A percentile compares a stretch with the other conserved stretches of the same genome.
These are phyloP conservation scores for Trichoderma endophyticum DNA, from an alignment of 2,329 filamentous ascomycete genomes.

Conservation along the genomic window DNA sequence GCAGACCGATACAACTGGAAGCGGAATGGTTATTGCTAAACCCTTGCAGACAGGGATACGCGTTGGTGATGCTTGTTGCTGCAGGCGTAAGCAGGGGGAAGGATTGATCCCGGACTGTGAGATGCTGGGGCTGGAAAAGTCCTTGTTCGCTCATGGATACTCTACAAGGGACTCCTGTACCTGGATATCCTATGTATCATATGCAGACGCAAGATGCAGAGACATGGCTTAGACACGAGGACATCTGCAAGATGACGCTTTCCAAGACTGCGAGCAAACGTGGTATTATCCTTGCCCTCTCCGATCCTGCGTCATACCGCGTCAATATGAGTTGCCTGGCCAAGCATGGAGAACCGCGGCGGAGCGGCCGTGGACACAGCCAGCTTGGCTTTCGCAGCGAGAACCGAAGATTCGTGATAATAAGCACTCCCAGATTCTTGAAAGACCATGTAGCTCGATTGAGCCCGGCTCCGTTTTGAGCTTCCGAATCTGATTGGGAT, in stretches of 20 bases:
- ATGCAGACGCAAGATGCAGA: neutral
- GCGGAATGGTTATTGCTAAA: neutral
- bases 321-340: neutral
- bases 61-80: neutral
- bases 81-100: neutral
- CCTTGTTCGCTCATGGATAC: neutral
- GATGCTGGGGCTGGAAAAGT: neutral
- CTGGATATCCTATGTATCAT: neutral
- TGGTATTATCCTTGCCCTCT: neutral
- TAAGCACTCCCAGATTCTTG: neutral
- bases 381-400: neutral
- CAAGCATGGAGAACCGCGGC: neutral
- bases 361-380: neutral
- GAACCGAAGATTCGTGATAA: neutral
- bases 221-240: neutral
- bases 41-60: neutral
- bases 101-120: neutral
- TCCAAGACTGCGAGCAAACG: neutral
- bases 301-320: neutral
- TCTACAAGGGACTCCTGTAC: neutral
- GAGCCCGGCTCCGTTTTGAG: neutral
- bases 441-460: neutral
- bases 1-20: neutral
- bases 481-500: neutral
- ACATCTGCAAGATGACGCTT: neutral